Conservation (phyloP, 1,284 basidiomycete genomes). For the Tilletia setariae region DNA sequence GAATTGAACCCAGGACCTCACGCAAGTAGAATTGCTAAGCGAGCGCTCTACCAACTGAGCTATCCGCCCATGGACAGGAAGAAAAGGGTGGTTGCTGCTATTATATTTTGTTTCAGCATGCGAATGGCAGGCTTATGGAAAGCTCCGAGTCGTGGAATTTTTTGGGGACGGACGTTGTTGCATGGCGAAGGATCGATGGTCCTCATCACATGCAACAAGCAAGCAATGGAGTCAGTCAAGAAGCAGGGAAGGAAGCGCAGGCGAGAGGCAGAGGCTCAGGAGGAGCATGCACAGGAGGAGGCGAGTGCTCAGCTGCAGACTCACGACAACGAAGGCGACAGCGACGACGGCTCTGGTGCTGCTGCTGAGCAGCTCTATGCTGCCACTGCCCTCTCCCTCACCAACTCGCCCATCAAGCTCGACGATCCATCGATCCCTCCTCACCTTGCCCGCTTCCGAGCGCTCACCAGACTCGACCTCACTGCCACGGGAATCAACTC, state of each 20-base stretch:
- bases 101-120: too few relatives aligned
- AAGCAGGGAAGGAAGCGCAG: background rate
- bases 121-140: too few relatives aligned
- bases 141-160: too few relatives aligned
- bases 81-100: too few relatives aligned
- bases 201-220: too few relatives aligned
- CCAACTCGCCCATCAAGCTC: background rate
- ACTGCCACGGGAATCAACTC: conserved; percentile 32
- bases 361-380: background rate
- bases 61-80: background rate
- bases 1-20: background rate
- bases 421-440: background rate
- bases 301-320: too few relatives aligned
- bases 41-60: background rate
- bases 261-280: background rate
- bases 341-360: background rate
- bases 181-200: too few relatives aligned
- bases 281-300: too few relatives aligned
- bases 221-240: too few relatives aligned
- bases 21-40: background rate
- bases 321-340: background rate
- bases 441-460: conserved; percentile 35
- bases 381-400: background rate
- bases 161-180: too few relatives aligned
- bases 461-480: conserved; percentile 42